Evolutionary conservation across 202 grass and related monocot species (phyloP).

Genomic region (Setaria viridis): DNA sequence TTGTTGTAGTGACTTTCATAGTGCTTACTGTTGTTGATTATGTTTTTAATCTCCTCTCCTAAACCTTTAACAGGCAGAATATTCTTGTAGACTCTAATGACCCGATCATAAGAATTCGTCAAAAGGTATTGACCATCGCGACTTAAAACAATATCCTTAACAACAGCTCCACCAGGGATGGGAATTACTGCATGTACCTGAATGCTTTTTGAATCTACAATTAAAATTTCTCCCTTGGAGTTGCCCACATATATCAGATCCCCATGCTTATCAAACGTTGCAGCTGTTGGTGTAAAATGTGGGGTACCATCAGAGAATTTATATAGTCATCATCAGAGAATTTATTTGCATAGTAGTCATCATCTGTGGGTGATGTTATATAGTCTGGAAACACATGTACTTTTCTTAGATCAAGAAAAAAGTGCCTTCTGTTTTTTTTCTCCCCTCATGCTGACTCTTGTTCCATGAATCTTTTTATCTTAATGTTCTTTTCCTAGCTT

Average conservation of each 20-base stretch:
- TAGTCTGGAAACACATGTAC: too few species aligned
- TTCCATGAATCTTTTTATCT: too few species aligned
- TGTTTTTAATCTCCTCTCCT: slow-evolving; percentile 66
- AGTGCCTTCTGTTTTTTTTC: too few species aligned
- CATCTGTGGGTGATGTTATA: neutral
- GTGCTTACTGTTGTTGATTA: slow-evolving; percentile 48
- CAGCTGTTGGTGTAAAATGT: slow-evolving; percentile 92
- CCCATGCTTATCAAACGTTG: slow-evolving; percentile 83
- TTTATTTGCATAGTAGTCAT: slow-evolving; percentile 15
- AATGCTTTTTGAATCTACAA: slow-evolving; percentile 77
- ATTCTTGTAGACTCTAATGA: slow-evolving; percentile 90
- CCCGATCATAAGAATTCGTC: slow-evolving; percentile 94
- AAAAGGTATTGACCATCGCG: slow-evolving; percentile 86
- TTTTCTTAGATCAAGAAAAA: too few species aligned
- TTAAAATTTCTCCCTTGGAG: slow-evolving; percentile 93
- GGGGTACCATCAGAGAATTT: slow-evolving; percentile 92
- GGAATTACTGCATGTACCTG: slow-evolving; percentile 75
- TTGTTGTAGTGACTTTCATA: slow-evolving; percentile 59
- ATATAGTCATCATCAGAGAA: slow-evolving; percentile 37
- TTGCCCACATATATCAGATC: slow-evolving; percentile 95
- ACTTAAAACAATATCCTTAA: slow-evolving; percentile 97
- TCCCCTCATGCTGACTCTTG: too few species aligned
- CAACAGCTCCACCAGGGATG: slow-evolving; percentile 75
- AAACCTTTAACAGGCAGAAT: slow-evolving; percentile 68
- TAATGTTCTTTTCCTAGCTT: too few species aligned